A percentile compares a stretch with the other conserved stretches of the same genome.
These are phyloP conservation scores for Bertia moriformis DNA, from an alignment of 2,329 filamentous ascomycete genomes.

Conservation along the genomic window DNA sequence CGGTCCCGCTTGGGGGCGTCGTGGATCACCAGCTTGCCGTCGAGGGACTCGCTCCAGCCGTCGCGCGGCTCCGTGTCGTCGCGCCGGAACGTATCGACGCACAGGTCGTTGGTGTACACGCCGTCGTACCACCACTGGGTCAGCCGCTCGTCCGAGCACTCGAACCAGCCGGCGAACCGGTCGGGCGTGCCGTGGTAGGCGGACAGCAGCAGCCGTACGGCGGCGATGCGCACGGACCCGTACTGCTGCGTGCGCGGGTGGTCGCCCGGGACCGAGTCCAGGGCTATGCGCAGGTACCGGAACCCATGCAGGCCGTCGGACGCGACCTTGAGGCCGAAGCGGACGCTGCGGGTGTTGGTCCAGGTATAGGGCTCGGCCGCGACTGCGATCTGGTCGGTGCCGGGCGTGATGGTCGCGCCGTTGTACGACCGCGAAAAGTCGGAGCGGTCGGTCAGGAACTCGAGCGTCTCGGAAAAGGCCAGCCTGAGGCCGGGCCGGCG, in stretches of 20 bases:
- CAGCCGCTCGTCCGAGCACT: slow-evolving; percentile 30
- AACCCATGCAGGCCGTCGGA: slow-evolving; percentile 36
- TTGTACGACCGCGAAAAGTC: slow-evolving; percentile 34
- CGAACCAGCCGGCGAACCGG: slow-evolving; percentile 33
- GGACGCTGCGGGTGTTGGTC: slow-evolving; percentile 23
- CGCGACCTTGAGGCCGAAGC: slow-evolving; percentile 28
- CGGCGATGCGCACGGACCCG: slow-evolving; percentile 26
- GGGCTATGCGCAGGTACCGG: slow-evolving; percentile 30
- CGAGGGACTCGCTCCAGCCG: slow-evolving; percentile 23
- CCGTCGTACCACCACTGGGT: slow-evolving; percentile 38
- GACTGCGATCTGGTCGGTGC: slow-evolving; percentile 25
- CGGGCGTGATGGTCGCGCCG: no score
- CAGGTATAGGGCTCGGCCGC: slow-evolving; percentile 23
- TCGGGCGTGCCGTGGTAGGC: slow-evolving; percentile 29
- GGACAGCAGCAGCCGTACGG: slow-evolving; percentile 24
- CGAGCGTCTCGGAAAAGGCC: slow-evolving; percentile 30
- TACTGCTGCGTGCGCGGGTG: slow-evolving; percentile 24
- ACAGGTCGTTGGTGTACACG: slow-evolving; percentile 34
- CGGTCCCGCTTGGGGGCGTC: slow-evolving; percentile 36
- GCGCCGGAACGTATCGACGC: slow-evolving; percentile 25
- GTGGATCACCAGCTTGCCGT: slow-evolving; percentile 28
- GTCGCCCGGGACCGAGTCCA: slow-evolving; percentile 27
- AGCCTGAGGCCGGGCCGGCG: slow-evolving; percentile 22
- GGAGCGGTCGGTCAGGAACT: slow-evolving; percentile 25
- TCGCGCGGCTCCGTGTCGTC: slow-evolving; percentile 32